Evolutionary conservation across 2,329 filamentous ascomycete species (phyloP), one percentile per base, ranked within the genome.

Genomic region (Fusarium robinianum): DNA sequence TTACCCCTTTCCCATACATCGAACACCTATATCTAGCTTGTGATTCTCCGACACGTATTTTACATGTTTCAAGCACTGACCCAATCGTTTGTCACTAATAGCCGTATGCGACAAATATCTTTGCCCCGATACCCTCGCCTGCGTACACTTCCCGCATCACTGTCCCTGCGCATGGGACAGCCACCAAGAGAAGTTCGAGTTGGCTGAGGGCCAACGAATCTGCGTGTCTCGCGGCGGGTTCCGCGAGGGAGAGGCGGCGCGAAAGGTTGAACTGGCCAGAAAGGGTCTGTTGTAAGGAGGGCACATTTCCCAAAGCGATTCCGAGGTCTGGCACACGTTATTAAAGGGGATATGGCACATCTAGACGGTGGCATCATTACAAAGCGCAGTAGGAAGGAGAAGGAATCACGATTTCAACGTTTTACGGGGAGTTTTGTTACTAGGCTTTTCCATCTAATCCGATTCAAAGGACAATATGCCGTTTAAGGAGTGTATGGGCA

Each of bases 111-210:
- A 88, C 62, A 91, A 92, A 59, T 99, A 96, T 67, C 84, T 99
- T 41, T 99, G 94, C 66, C 91, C 94, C 3, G 89, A 90, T 54
- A 97, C 94, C 0, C 80, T 99, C 48, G 88, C 91, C 23, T 99
- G 94, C 73, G 94, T 99, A 6, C 86, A 95, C 67, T 94, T 95
- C 72, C 91, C 94, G 2, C 92, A 97, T 67, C 94, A 99, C 71
- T 99, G 94, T 70, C 94, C 94, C 18, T 99, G 94, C 72, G 78
- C 90, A 2, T 95, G 87, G 73, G 84, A 87, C 2, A 71, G 75
- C 7, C 75, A 87, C 50, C 84, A 92, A 63, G 88, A 92, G 56
- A 94, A 94, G 64, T 80, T 90, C 52, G 88, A 87, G 68, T 61
- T 84, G 19, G 81, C 77, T 5, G 86, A 91, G 4, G 88, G 88